Evolutionary conservation across 139 green algal genomes (phyloP).

Genomic region (Chlamydomonas sp.): DNA sequence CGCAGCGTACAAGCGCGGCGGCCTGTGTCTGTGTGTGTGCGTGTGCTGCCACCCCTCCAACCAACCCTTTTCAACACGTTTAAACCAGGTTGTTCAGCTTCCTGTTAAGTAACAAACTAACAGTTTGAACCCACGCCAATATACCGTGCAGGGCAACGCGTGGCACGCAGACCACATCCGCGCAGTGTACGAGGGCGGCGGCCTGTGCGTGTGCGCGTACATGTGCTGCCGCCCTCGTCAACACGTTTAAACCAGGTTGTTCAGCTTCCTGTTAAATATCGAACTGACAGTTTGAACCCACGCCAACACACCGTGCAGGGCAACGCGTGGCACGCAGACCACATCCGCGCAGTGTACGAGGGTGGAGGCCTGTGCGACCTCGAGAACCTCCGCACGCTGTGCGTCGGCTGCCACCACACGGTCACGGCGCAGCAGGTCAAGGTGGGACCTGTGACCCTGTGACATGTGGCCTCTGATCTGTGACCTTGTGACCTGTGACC

Average conservation of each 20-base stretch:
- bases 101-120: constrained; percentile 18
- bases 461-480: background rate
- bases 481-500: background rate
- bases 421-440: constrained; percentile 47
- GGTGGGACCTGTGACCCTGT: background rate
- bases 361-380: constrained; percentile 79
- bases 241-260: too few species aligned
- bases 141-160: constrained; percentile 70
- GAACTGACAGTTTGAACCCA: background rate
- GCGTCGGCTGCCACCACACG: constrained; percentile 66
- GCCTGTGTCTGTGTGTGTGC: constrained; percentile 31
- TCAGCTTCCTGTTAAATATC: constrained; percentile 20
- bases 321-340: constrained; percentile 83
- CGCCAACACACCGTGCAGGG: too few species aligned
- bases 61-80: too few species aligned
- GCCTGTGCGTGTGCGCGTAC: constrained; percentile 64
- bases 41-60: too few species aligned
- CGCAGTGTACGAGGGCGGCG: constrained; percentile 75
- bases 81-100: too few species aligned
- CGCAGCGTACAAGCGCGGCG: constrained; percentile 74
- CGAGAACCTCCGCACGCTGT: constrained; percentile 87
- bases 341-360: constrained; percentile 75
- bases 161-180: constrained; percentile 88
- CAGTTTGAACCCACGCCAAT: background rate
- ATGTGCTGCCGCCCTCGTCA: too few species aligned